A percentile compares a stretch with the other conserved stretches of the same genome.
Evolutionary conservation across 495 filamentous ascomycete genomes (phyloP).

Genomic region (Aspergillus diversus): DNA sequence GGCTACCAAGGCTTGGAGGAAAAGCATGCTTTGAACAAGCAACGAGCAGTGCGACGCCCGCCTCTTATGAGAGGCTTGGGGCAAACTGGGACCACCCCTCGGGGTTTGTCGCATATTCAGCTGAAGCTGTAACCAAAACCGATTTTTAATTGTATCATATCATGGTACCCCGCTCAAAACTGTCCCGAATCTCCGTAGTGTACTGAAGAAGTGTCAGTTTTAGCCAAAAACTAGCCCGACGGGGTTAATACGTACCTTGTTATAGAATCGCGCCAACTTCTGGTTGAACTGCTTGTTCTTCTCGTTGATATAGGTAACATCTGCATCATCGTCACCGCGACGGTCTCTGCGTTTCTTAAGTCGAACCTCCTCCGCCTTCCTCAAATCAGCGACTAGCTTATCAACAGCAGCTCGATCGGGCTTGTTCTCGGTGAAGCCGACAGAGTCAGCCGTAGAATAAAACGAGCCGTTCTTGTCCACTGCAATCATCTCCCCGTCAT

Average conservation of each 20-base stretch:
- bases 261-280: slow-evolving; percentile 92
- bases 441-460: slow-evolving; percentile 82
- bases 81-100: background rate
- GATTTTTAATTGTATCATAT: slow-evolving; percentile 44
- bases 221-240: background rate
- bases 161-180: slow-evolving; percentile 93
- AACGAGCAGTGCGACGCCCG: slow-evolving; percentile 4
- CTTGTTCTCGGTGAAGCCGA: slow-evolving; percentile 80
- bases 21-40: slow-evolving; percentile 67
- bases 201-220: slow-evolving; percentile 62
- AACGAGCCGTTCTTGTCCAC: slow-evolving; percentile 89
- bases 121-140: slow-evolving; percentile 1
- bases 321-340: slow-evolving; percentile 74
- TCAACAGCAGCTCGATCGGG: slow-evolving; percentile 91
- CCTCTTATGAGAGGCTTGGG: background rate
- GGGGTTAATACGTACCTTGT: slow-evolving; percentile 65
- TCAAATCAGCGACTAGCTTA: slow-evolving; percentile 79
- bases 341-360: slow-evolving; percentile 84
- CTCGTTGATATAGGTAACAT: slow-evolving; percentile 99
- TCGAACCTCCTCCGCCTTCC: slow-evolving; percentile 83
- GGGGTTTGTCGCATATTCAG: background rate
- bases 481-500: slow-evolving; percentile 91
- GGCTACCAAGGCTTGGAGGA: slow-evolving; percentile 78
- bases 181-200: slow-evolving; percentile 94
- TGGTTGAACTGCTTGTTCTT: slow-evolving; percentile 99